Conservation (phyloP, 1,284 basidiomycete species). For the Leccinum ponderosum region DNA sequence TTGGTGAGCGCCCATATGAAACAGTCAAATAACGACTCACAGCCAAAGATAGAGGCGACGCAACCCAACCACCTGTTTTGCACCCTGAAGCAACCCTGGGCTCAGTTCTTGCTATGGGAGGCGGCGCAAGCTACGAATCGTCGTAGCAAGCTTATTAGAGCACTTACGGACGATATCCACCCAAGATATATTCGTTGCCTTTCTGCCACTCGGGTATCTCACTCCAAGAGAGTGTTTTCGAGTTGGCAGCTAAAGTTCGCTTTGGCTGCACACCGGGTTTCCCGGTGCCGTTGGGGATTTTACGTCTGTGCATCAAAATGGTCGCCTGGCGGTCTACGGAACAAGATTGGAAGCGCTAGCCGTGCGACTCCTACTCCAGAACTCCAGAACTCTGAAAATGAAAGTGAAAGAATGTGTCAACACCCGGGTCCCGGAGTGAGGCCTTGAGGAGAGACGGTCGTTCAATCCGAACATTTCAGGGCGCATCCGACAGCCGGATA, state of each 20-base stretch:
- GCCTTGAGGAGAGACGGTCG: neutral
- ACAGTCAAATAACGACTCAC: slow-evolving; percentile 46
- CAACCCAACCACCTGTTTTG: slow-evolving; percentile 68
- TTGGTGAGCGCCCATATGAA: slow-evolving; percentile 10
- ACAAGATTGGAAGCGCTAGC: neutral
- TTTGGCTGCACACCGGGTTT: slow-evolving; percentile 1
- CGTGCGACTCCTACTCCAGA: neutral
- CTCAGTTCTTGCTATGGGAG: slow-evolving; percentile 7
- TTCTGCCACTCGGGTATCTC: slow-evolving; percentile 68
- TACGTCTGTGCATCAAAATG: slow-evolving; percentile 27
- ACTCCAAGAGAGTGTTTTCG: slow-evolving; percentile 54
- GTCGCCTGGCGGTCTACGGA: neutral
- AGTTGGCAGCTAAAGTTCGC: slow-evolving; percentile 1
- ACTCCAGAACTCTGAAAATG: slow-evolving; percentile 8
- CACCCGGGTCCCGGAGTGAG: neutral
- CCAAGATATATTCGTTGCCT: slow-evolving; percentile 76
- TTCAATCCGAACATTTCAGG: neutral
- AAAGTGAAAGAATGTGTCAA: slow-evolving; percentile 2
- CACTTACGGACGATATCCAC: slow-evolving; percentile 69
- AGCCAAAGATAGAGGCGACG: slow-evolving; percentile 67
- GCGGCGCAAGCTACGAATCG: slow-evolving; percentile 11
- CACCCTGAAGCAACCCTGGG: slow-evolving; percentile 41
- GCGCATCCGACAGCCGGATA: neutral
- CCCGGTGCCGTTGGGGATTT: neutral
- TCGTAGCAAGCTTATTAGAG: neutral